Evolutionary conservation across 2,329 filamentous ascomycete genomes (phyloP).

Genomic region (Xylariales sp.): DNA sequence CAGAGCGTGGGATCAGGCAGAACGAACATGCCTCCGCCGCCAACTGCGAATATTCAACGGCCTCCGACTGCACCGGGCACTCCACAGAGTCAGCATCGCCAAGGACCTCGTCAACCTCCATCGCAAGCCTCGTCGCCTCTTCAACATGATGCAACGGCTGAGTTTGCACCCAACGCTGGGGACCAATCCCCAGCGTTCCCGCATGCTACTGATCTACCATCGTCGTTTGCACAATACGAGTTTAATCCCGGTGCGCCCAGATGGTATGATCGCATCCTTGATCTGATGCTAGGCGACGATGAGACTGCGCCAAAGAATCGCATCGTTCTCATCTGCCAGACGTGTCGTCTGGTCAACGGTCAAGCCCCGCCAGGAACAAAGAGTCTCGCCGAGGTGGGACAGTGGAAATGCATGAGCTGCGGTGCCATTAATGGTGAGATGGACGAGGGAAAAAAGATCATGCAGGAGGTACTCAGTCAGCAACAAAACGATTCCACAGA

Average conservation of each 20-base stretch:
- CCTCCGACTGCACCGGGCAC: constrained; percentile 25
- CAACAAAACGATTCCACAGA: too few species aligned
- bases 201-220: too few species aligned
- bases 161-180: constrained; percentile 74
- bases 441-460: constrained; percentile 68
- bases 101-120: background rate
- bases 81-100: constrained; percentile 20
- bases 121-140: constrained; percentile 16
- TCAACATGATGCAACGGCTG: constrained; percentile 43
- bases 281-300: constrained; percentile 89
- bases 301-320: constrained; percentile 90
- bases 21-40: constrained; percentile 51
- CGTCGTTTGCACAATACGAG: constrained; percentile 30
- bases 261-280: constrained; percentile 94
- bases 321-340: constrained; percentile 76
- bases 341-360: constrained; percentile 87
- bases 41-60: constrained; percentile 58
- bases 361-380: constrained; percentile 87
- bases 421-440: constrained; percentile 76
- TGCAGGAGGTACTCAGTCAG: constrained; percentile 55
- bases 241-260: constrained; percentile 39
- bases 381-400: constrained; percentile 71
- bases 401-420: constrained; percentile 87
- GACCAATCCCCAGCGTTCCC: constrained; percentile 10
- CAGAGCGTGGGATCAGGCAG: constrained; percentile 27